Evolutionary conservation across 2,329 filamentous ascomycete genomes (phyloP).

Genomic region (Bipolaris cookei): DNA sequence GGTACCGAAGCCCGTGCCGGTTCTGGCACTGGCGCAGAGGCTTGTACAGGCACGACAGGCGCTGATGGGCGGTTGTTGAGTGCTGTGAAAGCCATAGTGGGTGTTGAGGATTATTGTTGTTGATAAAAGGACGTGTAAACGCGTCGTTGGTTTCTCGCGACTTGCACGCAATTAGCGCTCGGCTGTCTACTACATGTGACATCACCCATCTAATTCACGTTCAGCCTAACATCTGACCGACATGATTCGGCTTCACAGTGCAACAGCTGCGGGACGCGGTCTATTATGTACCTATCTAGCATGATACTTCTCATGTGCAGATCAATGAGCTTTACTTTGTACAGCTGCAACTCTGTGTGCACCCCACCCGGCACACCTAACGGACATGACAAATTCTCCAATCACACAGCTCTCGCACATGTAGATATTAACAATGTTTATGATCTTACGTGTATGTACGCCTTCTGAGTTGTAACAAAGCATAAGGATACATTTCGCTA

Average conservation of each 20-base stretch:
- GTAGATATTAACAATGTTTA: neutral
- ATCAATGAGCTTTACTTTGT: too few relatives aligned
- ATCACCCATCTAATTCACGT: slow-evolving; percentile 11
- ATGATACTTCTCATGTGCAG: too few relatives aligned
- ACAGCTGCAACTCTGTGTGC: neutral
- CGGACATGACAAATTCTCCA: neutral
- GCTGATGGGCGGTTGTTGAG: slow-evolving; percentile 26
- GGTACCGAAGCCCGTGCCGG: slow-evolving; percentile 1
- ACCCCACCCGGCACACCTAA: neutral
- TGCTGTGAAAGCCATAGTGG: slow-evolving; percentile 32
- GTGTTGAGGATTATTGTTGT: slow-evolving; percentile 15
- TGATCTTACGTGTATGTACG: too few relatives aligned
- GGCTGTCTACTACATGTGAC: slow-evolving; percentile 11
- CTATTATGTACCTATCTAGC: too few relatives aligned
- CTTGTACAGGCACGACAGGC: slow-evolving; percentile 13
- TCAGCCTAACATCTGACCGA: neutral
- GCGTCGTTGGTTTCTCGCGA: slow-evolving; percentile 22
- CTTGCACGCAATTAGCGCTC: slow-evolving; percentile 19
- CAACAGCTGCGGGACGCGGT: neutral
- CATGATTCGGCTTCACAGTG: neutral
- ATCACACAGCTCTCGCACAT: neutral
- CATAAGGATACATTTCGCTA: neutral
- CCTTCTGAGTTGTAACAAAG: neutral
- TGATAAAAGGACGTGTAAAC: slow-evolving; percentile 5
- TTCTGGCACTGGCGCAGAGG: slow-evolving; percentile 4